Evolutionary conservation across 768 basidiomycete genomes (phyloP), one percentile per base, ranked within the genome.

Genomic region (Dendrothele bispora): DNA sequence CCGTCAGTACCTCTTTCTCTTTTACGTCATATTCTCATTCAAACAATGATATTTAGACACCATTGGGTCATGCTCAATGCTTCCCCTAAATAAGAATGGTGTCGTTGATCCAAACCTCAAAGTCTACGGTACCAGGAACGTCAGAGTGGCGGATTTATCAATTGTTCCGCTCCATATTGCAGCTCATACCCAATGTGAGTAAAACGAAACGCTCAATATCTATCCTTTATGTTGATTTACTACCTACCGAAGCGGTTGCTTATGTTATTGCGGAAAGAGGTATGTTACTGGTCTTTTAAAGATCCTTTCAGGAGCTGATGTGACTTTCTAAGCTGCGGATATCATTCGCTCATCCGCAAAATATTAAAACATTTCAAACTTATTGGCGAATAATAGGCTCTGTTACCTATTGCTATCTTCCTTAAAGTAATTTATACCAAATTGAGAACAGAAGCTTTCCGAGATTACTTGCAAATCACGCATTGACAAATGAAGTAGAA

Each of bases 61-160:
- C 10, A 57, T 71, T 21, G 73, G 75, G 5, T 69, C 78, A 1
- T 71, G 69, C 43, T 78, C 79, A 1, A 82, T 82, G 80, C 66
- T 83, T 35, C 79, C 80, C 4, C 61, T 61, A 12, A 71, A 74
- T 22, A 72, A 74, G 40, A 63, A 65, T 15, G 80, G 80, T 21
- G 80, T 83, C 5, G 80, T 83, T 3, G 72, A 80, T 46, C 60
- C 69, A 17, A 43, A 65, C 14, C 59, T 79, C 4, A 77, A 75
- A 64, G 80, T 83, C 0, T 82, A 83, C 51, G 81, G 79, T 1
- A 81, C 81, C 3, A 67, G 58, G 39, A 82, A 82, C 50, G 45
- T 83, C n/a, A 72, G 82, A 6, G 70, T 83, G 5, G 77, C 69
- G 8, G 79, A 81, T 55, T 44, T 81, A n/a, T 79, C 78, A 4